These are phyloP conservation scores for Collybiopsis confluens DNA, from an alignment of 768 basidiomycete species.

Conservation along the genomic window DNA sequence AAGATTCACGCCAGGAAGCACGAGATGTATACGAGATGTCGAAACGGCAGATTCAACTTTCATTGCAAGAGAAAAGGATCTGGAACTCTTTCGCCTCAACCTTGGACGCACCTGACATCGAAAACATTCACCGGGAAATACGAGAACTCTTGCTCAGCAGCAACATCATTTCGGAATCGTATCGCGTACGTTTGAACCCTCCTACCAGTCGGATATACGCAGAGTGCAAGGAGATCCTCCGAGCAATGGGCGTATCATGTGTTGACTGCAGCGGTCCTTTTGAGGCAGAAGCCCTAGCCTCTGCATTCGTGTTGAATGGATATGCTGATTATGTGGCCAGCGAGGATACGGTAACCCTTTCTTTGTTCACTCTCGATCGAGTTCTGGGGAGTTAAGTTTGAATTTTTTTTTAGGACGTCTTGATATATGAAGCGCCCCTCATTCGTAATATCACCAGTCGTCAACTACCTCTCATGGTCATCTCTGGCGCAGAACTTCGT, in stretches of 20 bases:
- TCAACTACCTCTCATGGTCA: conserved; percentile 52
- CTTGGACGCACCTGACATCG: neutral
- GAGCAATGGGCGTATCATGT: conserved; percentile 80
- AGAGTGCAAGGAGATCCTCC: conserved; percentile 64
- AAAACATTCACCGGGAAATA: neutral
- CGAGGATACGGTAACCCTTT: conserved; percentile 71
- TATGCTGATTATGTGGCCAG: conserved; percentile 84
- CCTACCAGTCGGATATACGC: conserved; percentile 66
- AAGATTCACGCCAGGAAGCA: conserved; percentile 15
- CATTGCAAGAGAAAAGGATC: conserved; percentile 54
- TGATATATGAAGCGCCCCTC: conserved; percentile 79
- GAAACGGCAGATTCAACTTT: conserved; percentile 57
- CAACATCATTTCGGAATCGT: conserved; percentile 56
- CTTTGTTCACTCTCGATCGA: neutral
- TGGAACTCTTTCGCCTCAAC: conserved; percentile 43
- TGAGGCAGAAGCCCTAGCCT: conserved; percentile 86
- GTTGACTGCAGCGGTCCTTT: conserved; percentile 62
- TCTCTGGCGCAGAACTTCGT: conserved; percentile 64
- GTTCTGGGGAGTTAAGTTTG: no score
- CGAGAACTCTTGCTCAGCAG: conserved; percentile 46
- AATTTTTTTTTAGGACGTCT: conserved; percentile 54
- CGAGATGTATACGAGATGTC: conserved; percentile 49
- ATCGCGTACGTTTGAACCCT: conserved; percentile 53
- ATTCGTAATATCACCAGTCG: conserved; percentile 70
- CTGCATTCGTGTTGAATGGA: conserved; percentile 70